Base-by-base conservation (phyloP, 306 rosid genomes). In the Vigna mungo region DNA sequence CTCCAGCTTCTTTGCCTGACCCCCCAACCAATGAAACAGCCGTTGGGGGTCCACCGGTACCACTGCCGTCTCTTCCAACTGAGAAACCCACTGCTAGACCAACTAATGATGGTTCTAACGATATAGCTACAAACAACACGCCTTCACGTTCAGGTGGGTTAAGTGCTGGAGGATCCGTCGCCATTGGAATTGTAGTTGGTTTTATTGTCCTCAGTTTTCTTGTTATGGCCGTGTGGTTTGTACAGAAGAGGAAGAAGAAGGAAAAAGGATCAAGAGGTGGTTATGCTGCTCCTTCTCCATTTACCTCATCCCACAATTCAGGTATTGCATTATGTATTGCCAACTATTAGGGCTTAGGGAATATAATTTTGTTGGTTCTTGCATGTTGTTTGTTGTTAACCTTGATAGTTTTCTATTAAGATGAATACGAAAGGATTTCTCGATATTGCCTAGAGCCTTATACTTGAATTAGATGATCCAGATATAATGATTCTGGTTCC, bases 251-350 rank as follows among this genome's bases (percentile, higher is more conserved):
- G 47, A 93, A 88, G 89, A 88, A 81, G 75, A 85, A 86, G 85
- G 78, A 48, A 79, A 80, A 55, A 32, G 82, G 84, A 71, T 8
- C 78, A 10, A 74, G 78, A 84, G 58, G 54, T 79, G 86, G 84
- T 58, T 91, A 88, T 81, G 75, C 62, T 44, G 46, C 67, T 67
- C 80, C 97, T 47, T 96, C 99, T 61, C 99, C 99, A 46, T 87
- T 81, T 68, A 74, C 95, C 72, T 91, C 98, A n/a, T 95, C 97
- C 65, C 98, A 92, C 61, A 91, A 88, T 86, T 96, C 99, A 89
- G 99, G 99, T 96, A 87, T 80, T 69, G 39, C 78, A 30, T 46
- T 59, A 44, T 68, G 68, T 51, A 58, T 27, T 32, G 20, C 47
- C 49, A 34, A 39, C 80, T 71, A 59, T 77, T 65, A 5, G 78